Evolutionary conservation across 176 grass and related monocot species (phyloP), one percentile per base, ranked within the genome.

Genomic region (Lolium multiflorum): DNA sequence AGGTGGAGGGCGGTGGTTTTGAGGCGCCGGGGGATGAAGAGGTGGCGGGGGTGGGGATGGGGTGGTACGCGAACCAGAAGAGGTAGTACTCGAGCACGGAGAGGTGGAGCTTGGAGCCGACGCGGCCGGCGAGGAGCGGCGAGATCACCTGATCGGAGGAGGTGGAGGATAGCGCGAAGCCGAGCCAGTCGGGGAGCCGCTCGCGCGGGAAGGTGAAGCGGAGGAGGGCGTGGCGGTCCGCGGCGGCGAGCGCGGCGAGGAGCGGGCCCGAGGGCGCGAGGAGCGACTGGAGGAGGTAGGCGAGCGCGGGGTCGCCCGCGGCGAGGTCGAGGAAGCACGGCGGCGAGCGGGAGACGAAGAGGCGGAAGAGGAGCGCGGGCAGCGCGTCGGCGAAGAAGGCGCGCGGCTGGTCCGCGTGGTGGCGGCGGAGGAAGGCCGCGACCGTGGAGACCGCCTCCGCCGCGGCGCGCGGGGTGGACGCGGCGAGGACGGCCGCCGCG

Each of bases 1-100:
- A 70, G 24, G 73, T 71, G 52, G 71, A 52, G 1, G 78, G 37
- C 24, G 17, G 58, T 1, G 37, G 0, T 76, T 58, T 63, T 0
- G 21, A 62, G 59, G 79, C 9, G 11, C 35, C 17, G 11, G 61
- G 6, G n/a, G 66, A 4, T 11, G 65, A 9, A 22, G 31, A 35
- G 31, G 66, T 48, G 67, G 92, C 83, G 18, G n/a, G n/a, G n/a
- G 86, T 58, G 0, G 83, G 91, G 59, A 99, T 89, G 11, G 90
- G 92, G 60, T 91, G 87, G 87, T 96, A 99, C n/a, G 94, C 94
- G 81, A 96, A 99, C 97, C 97, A 99, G 78, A 99, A 99, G 73
- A 99, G 84, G 87, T 93, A 94, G 81, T 99, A 99, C 77, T 99
- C 90, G 55, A 96, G 87, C 25, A 94, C 87, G 17, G 92, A 92